Percentiles rank a stretch among this genome's conserved stretches.
These are phyloP conservation scores for Adansonia rubrostipa DNA, from an alignment of 441 rosid species.

Conservation along the genomic window DNA sequence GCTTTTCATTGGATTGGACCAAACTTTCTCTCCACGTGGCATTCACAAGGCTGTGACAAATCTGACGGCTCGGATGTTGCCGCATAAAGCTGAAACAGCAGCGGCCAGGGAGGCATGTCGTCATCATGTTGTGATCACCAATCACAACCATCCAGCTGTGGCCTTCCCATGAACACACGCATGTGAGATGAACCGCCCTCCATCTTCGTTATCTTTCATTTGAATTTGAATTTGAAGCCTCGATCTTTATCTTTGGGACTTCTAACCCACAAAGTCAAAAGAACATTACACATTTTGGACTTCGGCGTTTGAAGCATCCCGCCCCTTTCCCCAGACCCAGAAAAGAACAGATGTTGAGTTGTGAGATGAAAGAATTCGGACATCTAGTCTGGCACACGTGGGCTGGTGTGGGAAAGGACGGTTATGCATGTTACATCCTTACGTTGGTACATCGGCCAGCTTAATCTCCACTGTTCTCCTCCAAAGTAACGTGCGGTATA, in stretches of 20 bases:
- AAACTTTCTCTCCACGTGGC: not conserved
- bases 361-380: too few species aligned
- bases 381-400: too few species aligned
- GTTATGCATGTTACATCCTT: too few species aligned
- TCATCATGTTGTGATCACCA: not conserved
- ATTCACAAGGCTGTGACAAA: not conserved
- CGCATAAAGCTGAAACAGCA: not conserved
- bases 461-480: too few species aligned
- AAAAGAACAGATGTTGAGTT: too few species aligned
- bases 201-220: not conserved
- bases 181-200: not conserved
- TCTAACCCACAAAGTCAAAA: not conserved
- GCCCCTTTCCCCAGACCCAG: too few species aligned
- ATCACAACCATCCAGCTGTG: not conserved
- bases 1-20: not conserved
- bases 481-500: too few species aligned
- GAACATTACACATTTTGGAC: not conserved
- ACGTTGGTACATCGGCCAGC: too few species aligned
- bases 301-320: not conserved
- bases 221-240: not conserved
- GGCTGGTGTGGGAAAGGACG: too few species aligned
- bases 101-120: not conserved
- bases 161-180: not conserved
- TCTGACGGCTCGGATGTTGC: slow-evolving; percentile 24
- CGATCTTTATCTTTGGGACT: not conserved